Base-by-base conservation (phyloP, 2,329 filamentous ascomycete species). In the Diaporthe nobilis region DNA sequence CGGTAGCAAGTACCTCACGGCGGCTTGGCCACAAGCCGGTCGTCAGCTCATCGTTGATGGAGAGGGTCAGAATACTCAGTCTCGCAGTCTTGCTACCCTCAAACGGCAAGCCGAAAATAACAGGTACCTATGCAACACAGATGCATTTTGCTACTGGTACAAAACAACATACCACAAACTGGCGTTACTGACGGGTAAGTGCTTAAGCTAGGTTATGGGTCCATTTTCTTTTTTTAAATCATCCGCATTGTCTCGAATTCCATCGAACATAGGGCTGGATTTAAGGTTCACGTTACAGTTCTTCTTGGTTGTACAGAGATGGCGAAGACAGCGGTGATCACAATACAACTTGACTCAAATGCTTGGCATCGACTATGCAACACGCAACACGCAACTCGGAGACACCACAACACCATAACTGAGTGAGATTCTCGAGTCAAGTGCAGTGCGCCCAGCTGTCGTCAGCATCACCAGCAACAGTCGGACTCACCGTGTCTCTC, bases 351-450 rank as follows among this genome's bases (percentile, higher is more conserved):
- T 67, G 61, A 67, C 61, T 67, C 61, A 12, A 44, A n/a, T 34
- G 25, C 42, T 67, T 34, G 61, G 44, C 61, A 31, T 9, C 28
- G 20, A 51, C 28, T 25, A 51, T 25, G 12, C 25, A 67, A 67
- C 61, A 34, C 44, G 12, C 25, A 67, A 67, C 61, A 34, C 44
- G 15, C 12, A 61, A 22, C 9, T n/a, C 28, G 44, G 34, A 49
- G 17, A 49, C 28, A 22, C 47, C 42, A 49, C 20, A n/a, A 67
- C 61, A n/a, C 44, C 42, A 31, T 4, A 15, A 22, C 20, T 15
- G 61, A 49, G 28, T 51, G 25, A 42, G 61, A 47, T 65, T n/a
- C 15, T 67, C 61, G 61, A 67, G 61, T 67, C 61, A 67, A 67
- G 61, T 20, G 39, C n/a, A 6, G 5, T 15, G 2, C 12, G 61